These are phyloP conservation scores for Trametes coccinea DNA, from an alignment of 768 basidiomycete species.

Conservation along the genomic window DNA sequence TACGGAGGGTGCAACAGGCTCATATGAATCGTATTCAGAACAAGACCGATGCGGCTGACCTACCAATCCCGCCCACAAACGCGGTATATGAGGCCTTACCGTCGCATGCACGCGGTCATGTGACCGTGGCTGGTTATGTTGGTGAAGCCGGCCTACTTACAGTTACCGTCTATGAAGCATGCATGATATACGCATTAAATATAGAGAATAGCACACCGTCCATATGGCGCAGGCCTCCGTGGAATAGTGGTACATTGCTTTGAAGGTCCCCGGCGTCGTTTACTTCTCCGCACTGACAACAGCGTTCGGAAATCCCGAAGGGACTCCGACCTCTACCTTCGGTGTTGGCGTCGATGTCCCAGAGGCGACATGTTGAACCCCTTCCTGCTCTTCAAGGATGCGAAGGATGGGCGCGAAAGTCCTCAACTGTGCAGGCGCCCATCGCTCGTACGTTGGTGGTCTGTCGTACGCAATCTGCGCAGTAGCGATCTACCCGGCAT, in stretches of 20 bases:
- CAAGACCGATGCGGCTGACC: slow-evolving; percentile 4
- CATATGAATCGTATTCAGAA: background rate
- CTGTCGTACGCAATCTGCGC: slow-evolving; percentile 66
- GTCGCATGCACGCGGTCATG: background rate
- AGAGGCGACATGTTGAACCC: background rate
- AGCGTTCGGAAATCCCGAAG: background rate
- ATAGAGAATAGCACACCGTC: too few relatives aligned
- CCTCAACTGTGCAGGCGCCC: slow-evolving; percentile 52
- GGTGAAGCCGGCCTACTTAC: too few relatives aligned
- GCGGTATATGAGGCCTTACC: too few relatives aligned
- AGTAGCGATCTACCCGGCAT: slow-evolving; percentile 51
- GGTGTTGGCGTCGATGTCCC: slow-evolving; percentile 22
- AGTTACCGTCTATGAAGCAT: too few relatives aligned
- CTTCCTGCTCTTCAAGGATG: slow-evolving; percentile 17
- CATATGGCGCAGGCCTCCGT: too few relatives aligned
- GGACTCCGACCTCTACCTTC: slow-evolving; percentile 15
- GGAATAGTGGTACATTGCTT: too few relatives aligned
- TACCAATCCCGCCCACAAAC: too few relatives aligned
- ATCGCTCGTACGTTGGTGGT: slow-evolving; percentile 53
- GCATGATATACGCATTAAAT: too few relatives aligned
- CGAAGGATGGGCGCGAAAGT: slow-evolving; percentile 26
- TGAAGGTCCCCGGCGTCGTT: background rate
- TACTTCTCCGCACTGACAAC: slow-evolving; percentile 1
- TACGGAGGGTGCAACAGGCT: too few relatives aligned
- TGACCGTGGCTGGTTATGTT: background rate